phyloP scores from a whole-genome alignment of 2,329 filamentous ascomycete species.

The Mycosphaerella arachidis region DNA sequence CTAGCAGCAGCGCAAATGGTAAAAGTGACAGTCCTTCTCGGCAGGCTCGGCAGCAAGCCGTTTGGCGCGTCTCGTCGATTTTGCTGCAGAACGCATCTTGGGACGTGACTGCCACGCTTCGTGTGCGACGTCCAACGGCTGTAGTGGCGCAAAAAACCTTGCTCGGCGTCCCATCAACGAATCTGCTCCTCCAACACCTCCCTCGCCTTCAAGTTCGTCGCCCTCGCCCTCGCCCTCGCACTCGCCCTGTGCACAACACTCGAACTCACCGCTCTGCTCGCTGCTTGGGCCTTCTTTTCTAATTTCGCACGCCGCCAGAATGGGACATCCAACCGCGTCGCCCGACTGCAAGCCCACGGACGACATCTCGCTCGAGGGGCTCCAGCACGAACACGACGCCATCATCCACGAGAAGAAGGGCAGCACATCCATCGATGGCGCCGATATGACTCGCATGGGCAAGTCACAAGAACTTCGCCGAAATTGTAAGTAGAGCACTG shows the following conservation, averaged over 20 bases:
- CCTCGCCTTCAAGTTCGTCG: slow-evolving; percentile 3
- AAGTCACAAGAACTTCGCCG: slow-evolving; percentile 49
- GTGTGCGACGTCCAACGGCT: slow-evolving; percentile 3
- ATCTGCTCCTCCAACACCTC: slow-evolving; percentile 9
- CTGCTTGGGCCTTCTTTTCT: background rate
- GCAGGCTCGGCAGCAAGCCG: slow-evolving; percentile 6
- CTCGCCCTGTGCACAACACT: slow-evolving; percentile 2
- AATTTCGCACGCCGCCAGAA: background rate
- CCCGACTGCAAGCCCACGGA: slow-evolving; percentile 21
- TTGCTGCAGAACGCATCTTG: background rate
- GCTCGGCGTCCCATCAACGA: slow-evolving; percentile 4
- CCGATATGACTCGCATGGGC: slow-evolving; percentile 48
- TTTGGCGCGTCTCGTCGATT: slow-evolving; percentile 4
- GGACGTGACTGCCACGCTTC: slow-evolving; percentile 9
- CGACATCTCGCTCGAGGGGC: slow-evolving; percentile 22
- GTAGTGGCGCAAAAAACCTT: slow-evolving; percentile 8
- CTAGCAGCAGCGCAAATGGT: background rate
- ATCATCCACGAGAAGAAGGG: slow-evolving; percentile 23
- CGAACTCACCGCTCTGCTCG: slow-evolving; percentile 6
- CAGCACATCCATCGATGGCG: slow-evolving; percentile 35
- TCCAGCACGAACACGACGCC: slow-evolving; percentile 18
- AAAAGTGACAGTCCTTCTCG: slow-evolving; percentile 1
- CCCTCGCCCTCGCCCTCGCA: background rate
- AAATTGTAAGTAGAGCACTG: slow-evolving; percentile 32
- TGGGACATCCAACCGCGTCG: slow-evolving; percentile 14